A percentile compares a stretch with the other conserved stretches of the same genome.
These are phyloP conservation scores for Daucus carota DNA, from an alignment of 129 eudicot species.

Conservation along the genomic window DNA sequence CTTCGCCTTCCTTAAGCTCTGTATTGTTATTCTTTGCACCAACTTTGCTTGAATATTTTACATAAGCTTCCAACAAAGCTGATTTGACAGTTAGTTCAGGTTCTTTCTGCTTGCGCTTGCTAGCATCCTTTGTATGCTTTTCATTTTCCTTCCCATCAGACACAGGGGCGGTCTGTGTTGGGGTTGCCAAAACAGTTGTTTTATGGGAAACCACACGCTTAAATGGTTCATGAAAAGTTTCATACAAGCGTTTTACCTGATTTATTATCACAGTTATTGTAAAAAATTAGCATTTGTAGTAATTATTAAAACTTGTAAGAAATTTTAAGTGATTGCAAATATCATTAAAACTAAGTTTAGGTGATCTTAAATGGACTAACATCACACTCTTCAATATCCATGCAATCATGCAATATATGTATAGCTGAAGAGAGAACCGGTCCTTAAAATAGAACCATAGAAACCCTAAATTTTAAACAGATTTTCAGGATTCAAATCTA, in stretches of 20 bases:
- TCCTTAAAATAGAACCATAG: too few species aligned
- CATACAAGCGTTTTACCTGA: conserved; percentile 87
- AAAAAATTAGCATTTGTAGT: not conserved
- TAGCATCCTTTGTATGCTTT: conserved; percentile 26
- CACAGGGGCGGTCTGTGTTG: conserved; percentile 29
- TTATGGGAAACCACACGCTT: conserved; percentile 52
- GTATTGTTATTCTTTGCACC: conserved; percentile 32
- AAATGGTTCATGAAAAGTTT: conserved; percentile 94
- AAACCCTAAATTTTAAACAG: too few species aligned
- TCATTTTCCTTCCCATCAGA: conserved; percentile 32
- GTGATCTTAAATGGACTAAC: not conserved
- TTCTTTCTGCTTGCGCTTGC: conserved; percentile 55
- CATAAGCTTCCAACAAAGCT: conserved; percentile 73
- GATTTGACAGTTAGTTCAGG: conserved; percentile 55
- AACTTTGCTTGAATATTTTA: conserved; percentile 51
- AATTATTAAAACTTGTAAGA: not conserved
- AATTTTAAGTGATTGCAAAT: not conserved
- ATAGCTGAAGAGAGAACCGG: too few species aligned
- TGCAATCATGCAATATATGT: conserved; percentile 3
- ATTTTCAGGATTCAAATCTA: too few species aligned
- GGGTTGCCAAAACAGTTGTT: conserved; percentile 27
- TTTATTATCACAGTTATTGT: not conserved
- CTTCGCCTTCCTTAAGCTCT: conserved; percentile 13
- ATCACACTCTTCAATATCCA: not conserved
- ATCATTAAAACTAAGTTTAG: not conserved